Evolutionary conservation across 495 filamentous ascomycete genomes (phyloP).

Genomic region (Evernia prunastri): DNA sequence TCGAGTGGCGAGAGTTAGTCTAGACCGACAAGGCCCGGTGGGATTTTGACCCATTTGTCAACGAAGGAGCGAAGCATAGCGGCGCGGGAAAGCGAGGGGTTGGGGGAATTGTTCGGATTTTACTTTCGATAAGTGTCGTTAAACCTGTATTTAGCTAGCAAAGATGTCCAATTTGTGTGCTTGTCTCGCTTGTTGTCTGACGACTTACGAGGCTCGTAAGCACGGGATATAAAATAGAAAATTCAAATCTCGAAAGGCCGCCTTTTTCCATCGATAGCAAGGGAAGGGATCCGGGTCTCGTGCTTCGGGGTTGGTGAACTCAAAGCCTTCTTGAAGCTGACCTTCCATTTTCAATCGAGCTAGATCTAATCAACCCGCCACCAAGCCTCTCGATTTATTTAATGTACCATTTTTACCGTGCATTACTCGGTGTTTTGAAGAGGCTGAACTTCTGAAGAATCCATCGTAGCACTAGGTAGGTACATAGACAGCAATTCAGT

Average conservation of each 20-base stretch:
- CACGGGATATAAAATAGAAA: neutral
- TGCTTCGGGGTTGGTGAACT: neutral
- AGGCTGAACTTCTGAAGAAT: neutral
- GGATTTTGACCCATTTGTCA: neutral
- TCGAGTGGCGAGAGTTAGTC: constrained; percentile 3
- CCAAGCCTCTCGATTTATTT: neutral
- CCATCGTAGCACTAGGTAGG: too few relatives aligned
- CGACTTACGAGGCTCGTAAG: neutral
- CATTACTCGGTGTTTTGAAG: neutral
- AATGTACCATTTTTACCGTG: too few relatives aligned
- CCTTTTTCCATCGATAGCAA: neutral
- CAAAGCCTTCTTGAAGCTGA: neutral
- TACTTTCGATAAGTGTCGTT: constrained; percentile 3
- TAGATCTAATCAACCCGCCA: neutral
- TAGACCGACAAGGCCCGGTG: neutral
- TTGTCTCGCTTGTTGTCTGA: too few relatives aligned
- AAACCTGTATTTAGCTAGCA: constrained; percentile 12
- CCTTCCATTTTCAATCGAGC: neutral
- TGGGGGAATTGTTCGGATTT: neutral
- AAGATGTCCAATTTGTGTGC: too few relatives aligned
- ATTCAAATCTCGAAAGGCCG: neutral
- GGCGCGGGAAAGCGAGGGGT: constrained; percentile 9
- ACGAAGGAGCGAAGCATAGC: constrained; percentile 2
- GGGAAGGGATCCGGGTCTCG: neutral
- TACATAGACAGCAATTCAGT: too few relatives aligned